phyloP scores from a whole-genome alignment of 2,329 filamentous ascomycete genomes.

The Aspergillus novoparasiticus region DNA sequence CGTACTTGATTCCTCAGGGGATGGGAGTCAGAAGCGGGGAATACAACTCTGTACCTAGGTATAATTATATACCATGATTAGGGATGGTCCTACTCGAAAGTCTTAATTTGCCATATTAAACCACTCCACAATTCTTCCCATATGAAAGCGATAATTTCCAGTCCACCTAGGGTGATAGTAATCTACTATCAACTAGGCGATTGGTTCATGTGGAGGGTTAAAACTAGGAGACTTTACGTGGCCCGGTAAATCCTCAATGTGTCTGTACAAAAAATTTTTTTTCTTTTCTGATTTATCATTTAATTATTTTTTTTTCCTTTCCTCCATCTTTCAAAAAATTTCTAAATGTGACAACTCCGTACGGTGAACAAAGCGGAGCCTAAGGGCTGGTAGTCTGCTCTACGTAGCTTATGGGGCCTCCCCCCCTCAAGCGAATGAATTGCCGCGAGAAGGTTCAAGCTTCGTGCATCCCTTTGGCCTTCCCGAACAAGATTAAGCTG shows the following conservation, averaged over 20 bases:
- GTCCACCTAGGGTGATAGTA: not conserved
- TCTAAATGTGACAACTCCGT: not conserved
- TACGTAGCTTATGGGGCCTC: not conserved
- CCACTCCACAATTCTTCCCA: not conserved
- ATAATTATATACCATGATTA: not conserved
- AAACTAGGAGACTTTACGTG: not conserved
- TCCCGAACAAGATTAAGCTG: slow-evolving; percentile 16
- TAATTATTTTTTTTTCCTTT: not conserved
- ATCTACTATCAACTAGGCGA: not conserved
- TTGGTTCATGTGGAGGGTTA: slow-evolving; percentile 6
- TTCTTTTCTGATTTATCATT: not conserved
- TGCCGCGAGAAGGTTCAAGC: slow-evolving; percentile 15
- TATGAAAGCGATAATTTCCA: not conserved
- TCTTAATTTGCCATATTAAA: not conserved
- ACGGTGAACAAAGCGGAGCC: not conserved
- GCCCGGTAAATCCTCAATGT: not conserved
- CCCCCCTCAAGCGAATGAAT: slow-evolving; percentile 11
- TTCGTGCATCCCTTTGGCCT: slow-evolving; percentile 15
- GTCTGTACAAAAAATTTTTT: not conserved
- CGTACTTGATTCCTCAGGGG: not conserved
- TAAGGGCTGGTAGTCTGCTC: slow-evolving; percentile 1
- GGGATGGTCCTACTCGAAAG: not conserved
- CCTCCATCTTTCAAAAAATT: not conserved
- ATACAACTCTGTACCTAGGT: not conserved
- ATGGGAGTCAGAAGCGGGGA: not conserved